phyloP scores from a whole-genome alignment of 1,139 yeast genomes.

The Barnettozyma hawaiiensis region DNA sequence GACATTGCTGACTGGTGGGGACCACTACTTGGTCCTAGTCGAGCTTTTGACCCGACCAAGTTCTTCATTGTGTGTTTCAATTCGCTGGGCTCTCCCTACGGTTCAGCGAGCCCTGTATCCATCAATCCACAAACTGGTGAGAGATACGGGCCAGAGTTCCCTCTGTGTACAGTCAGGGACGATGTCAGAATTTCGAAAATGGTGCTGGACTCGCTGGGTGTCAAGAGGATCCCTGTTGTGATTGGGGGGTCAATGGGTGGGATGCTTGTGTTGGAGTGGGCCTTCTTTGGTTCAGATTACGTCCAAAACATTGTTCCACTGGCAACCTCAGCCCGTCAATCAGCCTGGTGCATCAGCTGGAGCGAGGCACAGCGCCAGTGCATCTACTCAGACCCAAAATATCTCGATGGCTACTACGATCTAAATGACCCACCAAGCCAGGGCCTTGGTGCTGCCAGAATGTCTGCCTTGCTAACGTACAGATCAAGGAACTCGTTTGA shows the following conservation, averaged over 20 bases:
- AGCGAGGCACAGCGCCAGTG: conserved; percentile 97
- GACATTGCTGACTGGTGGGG: conserved; percentile 99
- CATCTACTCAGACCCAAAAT: conserved; percentile 90
- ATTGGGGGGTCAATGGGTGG: conserved; percentile 99
- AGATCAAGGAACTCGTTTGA: conserved; percentile 91
- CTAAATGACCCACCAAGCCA: conserved; percentile 72
- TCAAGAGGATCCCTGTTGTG: conserved; percentile 71
- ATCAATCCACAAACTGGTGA: conserved; percentile 65
- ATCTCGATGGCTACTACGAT: conserved; percentile 79
- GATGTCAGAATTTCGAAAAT: conserved; percentile 78
- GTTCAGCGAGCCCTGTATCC: conserved; percentile 88
- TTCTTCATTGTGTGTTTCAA: conserved; percentile 84
- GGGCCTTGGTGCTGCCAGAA: conserved; percentile 94
- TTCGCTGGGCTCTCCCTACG: conserved; percentile 93
- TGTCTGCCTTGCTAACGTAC: conserved; percentile 92
- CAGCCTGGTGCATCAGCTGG: conserved; percentile 99
- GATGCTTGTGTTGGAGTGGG: conserved; percentile 91
- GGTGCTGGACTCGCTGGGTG: conserved; percentile 67
- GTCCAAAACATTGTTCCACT: conserved; percentile 73
- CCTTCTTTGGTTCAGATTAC: conserved; percentile 63
- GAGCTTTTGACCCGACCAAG: conserved; percentile 86
- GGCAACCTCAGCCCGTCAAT: conserved; percentile 91
- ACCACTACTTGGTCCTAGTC: conserved; percentile 77
- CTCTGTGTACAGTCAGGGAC: conserved; percentile 85
- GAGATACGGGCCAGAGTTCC: conserved; percentile 91